Conservation (phyloP, 305 asterid genomes). For the Lippia alba region DNA sequence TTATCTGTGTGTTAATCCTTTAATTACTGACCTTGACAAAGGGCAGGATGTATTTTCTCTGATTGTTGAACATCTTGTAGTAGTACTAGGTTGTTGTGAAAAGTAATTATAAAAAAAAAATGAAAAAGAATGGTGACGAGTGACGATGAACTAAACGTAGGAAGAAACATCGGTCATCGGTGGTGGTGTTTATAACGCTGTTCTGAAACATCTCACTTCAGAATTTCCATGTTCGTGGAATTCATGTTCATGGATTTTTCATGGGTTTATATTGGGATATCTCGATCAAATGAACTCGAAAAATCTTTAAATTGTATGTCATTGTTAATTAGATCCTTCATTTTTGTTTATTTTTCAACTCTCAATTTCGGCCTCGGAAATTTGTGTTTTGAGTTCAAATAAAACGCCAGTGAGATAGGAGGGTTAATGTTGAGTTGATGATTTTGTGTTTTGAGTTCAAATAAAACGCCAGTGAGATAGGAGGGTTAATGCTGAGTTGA, state of each 20-base stretch:
- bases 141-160: constrained; percentile 29
- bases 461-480: too few relatives aligned
- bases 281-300: too few relatives aligned
- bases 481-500: too few relatives aligned
- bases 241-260: not conserved
- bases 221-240: not conserved
- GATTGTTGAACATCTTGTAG: constrained; percentile 67
- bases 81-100: constrained; percentile 85
- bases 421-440: too few relatives aligned
- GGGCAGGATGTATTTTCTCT: constrained; percentile 80
- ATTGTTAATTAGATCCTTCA: too few relatives aligned
- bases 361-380: too few relatives aligned
- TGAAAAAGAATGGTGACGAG: constrained; percentile 9
- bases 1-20: constrained; percentile 79
- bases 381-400: too few relatives aligned
- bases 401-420: too few relatives aligned
- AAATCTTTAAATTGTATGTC: too few relatives aligned
- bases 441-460: too few relatives aligned
- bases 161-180: constrained; percentile 6
- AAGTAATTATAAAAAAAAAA: constrained; percentile 41
- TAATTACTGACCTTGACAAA: constrained; percentile 72
- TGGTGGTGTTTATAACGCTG: constrained; percentile 11
- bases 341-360: too few relatives aligned
- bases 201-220: not conserved
- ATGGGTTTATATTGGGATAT: not conserved